Base-by-base conservation (phyloP, 106 monocot genomes). In the Iris macrosiphon region DNA sequence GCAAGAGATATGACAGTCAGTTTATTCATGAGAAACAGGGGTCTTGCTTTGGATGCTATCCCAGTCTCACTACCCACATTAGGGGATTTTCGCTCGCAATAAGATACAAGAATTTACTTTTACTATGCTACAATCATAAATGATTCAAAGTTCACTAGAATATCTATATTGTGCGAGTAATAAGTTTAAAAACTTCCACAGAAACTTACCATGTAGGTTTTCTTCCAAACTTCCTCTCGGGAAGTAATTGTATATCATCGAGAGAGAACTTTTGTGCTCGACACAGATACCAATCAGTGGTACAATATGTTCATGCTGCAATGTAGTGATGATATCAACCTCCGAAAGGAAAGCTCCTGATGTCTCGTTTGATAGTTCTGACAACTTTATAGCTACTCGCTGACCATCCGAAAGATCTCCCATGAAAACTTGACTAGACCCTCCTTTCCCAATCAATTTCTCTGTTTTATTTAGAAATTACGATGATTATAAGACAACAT, bases 371-470 rank as follows among this genome's bases (percentile, higher is more conserved):
- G 77, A 60, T 24, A 81, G 58, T 51, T 81, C 84, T 6, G 77
- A 75, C 22, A 80, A 30, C 54, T 93, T 93, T 24, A 93, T 74
- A 6, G 88, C 93, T 14, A 78, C 69, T 57, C 63, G 34, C 31
- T 75, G 51, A 9, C 72, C 88, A 70, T 69, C 59, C 14, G 65
- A 40, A 31, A 88, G 83, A 32, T 69, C 51, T 32, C 93, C 88
- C 41, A 51, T 78, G 72, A 84, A 88, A 8, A 93, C 93, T 49
- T 52, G 35, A 60, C 93, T 75, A 42, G 43, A 72, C 9, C 88
- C 93, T 64, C 93, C 93, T 48, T 81, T 80, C 23, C 93, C 93
- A 53, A 88, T 93, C 78, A 88, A 75, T 57, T 84, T 78, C 14
- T 78, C 93, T 91, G 74, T 61, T 68, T 26, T 22, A 35, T 35